Evolutionary conservation across 2,329 filamentous ascomycete species (phyloP), one percentile per base, ranked within the genome.

Genomic region (Xylaria sp.): DNA sequence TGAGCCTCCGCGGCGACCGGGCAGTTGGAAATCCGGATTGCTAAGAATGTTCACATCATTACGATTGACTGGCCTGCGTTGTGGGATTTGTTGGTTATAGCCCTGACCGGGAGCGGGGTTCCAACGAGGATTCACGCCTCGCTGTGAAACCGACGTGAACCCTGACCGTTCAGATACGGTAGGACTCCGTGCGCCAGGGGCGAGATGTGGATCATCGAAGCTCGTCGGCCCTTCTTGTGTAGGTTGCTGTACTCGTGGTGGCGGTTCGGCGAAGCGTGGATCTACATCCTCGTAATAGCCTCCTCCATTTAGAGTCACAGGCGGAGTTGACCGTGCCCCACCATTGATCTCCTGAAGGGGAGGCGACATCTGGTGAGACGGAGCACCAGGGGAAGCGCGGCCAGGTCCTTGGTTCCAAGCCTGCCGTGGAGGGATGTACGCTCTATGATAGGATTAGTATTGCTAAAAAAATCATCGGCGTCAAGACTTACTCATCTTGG

Each of bases 271-370:
- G 77, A 98, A 98, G 66, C 90, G 92, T 54, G 95, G 94, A 73
- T 97, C 94, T 13, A 97, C 89, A 79, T 98, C 95, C 84, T 98
- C 96, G 78, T 97, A 97, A 81, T 98, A 98, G 71, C 87, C 82
- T 58, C 72, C 79, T 70, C 70, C 68, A 58, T 71, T 71, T 15
- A 68, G 64, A 18, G 74, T 70, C 23, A 74, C 78, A 8, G 74
- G 74, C 50, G 81, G 75, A 18, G 81, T 78, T 39, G 81, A 80
- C 50, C 77, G 78, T 54, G 78, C 79, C 61, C 75, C 77, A 55
- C 73, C 78, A 51, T 80, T 76, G 39, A 81, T 75, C 68, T 85
- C 82, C 65, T 81, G 79, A 46, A 77, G 72, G 60, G 76, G 76
- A 61, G 77, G 72, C 59, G 78, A 76, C 51, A 76, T 70, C 58